Base-by-base conservation (phyloP, 2,329 filamentous ascomycete genomes). In the Neofusicoccum parvum region DNA sequence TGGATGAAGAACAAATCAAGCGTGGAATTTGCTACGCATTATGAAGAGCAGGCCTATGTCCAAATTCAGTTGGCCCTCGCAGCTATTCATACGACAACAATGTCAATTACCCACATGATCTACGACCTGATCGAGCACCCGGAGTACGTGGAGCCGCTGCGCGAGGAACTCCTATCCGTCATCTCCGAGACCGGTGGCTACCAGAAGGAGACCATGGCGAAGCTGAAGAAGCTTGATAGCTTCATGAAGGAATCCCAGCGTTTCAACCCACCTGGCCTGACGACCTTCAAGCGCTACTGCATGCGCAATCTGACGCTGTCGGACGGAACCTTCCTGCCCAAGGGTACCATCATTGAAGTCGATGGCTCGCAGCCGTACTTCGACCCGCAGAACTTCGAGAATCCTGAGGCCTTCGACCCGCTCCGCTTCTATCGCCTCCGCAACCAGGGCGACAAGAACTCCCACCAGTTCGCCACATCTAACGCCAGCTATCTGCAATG, bases 391-490 rank as follows among this genome's bases (percentile, higher is more conserved):
- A n/a, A 51, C 46, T 69, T 51, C 50, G 45, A 64, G 14, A 49
- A 70, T 15, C 60, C 69, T 0, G 63, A 63, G 5, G 17, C 46
- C 6, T 71, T 70, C 50, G 68, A 70, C 34, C 54, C 62, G 14
- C 41, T 62, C 23, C 67, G 69, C 20, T 70, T 65, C 45, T 59
- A 59, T 32, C 51, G 46, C 20, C 66, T 69, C 12, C 43, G 68
- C 27, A 54, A 62, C n/a, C 11, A 36, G 23, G 34, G 67, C n/a
- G 48, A 66, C 66, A 23, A 48, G 36, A 49, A 60, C 63, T 23
- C 43, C 43, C 50, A 75, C 66, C 72, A 74, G 39, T 76, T 75
- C 54, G 73, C 74, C 49, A 73, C 69, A 1, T 70, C 68, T 11
- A 74, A 72, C 46, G 10, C 23, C 23, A 65, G 68, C 11, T 72